Evolutionary conservation across 1,284 basidiomycete species (phyloP).

Genomic region (Irpex sp.): DNA sequence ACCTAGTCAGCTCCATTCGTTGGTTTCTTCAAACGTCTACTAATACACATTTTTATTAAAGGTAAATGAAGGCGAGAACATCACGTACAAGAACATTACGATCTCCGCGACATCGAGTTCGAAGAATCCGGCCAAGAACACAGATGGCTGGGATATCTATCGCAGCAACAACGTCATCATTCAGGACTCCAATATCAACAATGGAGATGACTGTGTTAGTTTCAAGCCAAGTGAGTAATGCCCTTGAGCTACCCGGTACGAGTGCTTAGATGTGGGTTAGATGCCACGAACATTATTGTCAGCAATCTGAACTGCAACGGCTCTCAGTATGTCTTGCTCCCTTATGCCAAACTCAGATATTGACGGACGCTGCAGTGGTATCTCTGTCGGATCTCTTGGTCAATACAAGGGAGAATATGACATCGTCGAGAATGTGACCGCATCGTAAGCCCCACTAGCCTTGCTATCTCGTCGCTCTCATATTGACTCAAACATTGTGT

Average conservation of each 20-base stretch:
- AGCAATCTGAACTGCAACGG: slow-evolving; percentile 42
- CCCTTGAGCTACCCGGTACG: not conserved
- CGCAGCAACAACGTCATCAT: slow-evolving; percentile 33
- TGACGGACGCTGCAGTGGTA: slow-evolving; percentile 28
- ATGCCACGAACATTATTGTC: slow-evolving; percentile 39
- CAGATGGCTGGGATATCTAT: slow-evolving; percentile 66
- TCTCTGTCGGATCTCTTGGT: slow-evolving; percentile 44
- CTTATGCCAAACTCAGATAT: no score
- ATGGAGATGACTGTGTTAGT: slow-evolving; percentile 36
- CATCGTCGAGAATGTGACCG: slow-evolving; percentile 43
- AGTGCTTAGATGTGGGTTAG: slow-evolving; percentile 15
- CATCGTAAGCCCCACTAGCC: slow-evolving; percentile 22
- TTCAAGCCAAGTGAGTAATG: slow-evolving; percentile 41
- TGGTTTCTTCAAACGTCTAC: not conserved
- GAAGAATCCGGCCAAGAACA: slow-evolving; percentile 43
- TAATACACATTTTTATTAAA: slow-evolving; percentile 2
- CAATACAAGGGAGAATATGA: slow-evolving; percentile 47
- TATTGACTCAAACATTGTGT: not conserved
- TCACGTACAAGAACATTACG: slow-evolving; percentile 39
- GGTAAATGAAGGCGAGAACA: slow-evolving; percentile 32
- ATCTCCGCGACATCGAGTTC: slow-evolving; percentile 39
- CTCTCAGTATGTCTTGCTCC: slow-evolving; percentile 30
- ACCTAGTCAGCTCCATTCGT: slow-evolving; percentile 35
- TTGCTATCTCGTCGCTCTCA: not conserved
- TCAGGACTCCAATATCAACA: slow-evolving; percentile 28